These are phyloP conservation scores for Pichia sp. DNA, from an alignment of 1,139 yeast genomes.

Conservation along the genomic window DNA sequence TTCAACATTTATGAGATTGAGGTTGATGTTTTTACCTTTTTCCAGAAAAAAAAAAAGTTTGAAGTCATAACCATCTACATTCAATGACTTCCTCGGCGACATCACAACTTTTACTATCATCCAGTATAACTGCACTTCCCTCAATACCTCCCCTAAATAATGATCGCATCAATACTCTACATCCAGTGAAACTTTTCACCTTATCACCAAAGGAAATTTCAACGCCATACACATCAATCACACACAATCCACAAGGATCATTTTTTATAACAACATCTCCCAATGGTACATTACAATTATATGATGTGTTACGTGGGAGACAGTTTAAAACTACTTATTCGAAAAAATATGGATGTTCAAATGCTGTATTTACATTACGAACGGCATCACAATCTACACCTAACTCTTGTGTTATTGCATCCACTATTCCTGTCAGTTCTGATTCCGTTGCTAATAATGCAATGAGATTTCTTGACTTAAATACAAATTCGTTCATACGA, in stretches of 20 bases:
- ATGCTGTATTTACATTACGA: slow-evolving; percentile 68
- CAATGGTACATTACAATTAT: slow-evolving; percentile 79
- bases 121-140: slow-evolving; percentile 7
- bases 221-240: slow-evolving; percentile 68
- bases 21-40: no score
- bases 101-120: not conserved
- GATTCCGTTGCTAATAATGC: slow-evolving; percentile 48
- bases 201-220: slow-evolving; percentile 45
- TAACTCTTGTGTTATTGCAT: slow-evolving; percentile 52
- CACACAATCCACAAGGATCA: slow-evolving; percentile 82
- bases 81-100: not conserved
- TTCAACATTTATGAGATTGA: no score
- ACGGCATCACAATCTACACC: slow-evolving; percentile 63
- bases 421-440: slow-evolving; percentile 45
- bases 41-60: no score
- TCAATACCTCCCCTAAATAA: slow-evolving; percentile 4
- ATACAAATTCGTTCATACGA: slow-evolving; percentile 72
- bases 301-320: slow-evolving; percentile 68
- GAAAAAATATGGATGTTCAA: slow-evolving; percentile 87
- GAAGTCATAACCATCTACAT: no score
- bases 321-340: slow-evolving; percentile 64
- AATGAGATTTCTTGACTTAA: slow-evolving; percentile 66
- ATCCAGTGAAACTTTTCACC: slow-evolving; percentile 53
- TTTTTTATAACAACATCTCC: slow-evolving; percentile 71
- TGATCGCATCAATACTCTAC: slow-evolving; percentile 12